A percentile compares a stretch with the other conserved stretches of the same genome.
Conservation (phyloP, 306 rosid genomes). For the Lotus japonicus region DNA sequence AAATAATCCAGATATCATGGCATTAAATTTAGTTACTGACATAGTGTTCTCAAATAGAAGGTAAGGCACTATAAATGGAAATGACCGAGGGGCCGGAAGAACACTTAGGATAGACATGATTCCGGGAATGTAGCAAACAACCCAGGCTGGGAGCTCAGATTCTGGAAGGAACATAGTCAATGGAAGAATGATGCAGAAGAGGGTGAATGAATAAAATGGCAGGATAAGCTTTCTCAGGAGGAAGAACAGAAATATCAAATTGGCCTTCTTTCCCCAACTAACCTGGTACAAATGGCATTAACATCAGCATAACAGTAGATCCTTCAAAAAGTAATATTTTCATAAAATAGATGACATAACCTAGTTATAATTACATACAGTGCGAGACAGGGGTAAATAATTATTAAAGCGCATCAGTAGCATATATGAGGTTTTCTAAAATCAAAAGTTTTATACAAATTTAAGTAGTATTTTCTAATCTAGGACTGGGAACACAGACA, state of each 20-base stretch:
- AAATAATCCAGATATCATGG: slow-evolving; percentile 94
- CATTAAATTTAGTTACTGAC: slow-evolving; percentile 96
- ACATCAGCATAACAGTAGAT: slow-evolving; percentile 9
- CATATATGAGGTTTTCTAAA: not conserved
- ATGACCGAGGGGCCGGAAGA: slow-evolving; percentile 81
- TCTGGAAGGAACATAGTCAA: slow-evolving; percentile 98
- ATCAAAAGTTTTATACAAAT: not conserved
- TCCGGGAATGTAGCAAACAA: slow-evolving; percentile 94
- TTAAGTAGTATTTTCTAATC: not conserved
- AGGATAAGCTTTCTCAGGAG: slow-evolving; percentile 92
- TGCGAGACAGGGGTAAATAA: not conserved
- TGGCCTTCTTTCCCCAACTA: slow-evolving; percentile 70
- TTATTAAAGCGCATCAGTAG: not conserved
- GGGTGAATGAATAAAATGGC: slow-evolving; percentile 95
- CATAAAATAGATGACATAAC: slow-evolving; percentile 1
- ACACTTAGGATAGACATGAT: slow-evolving; percentile 81
- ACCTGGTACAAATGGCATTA: slow-evolving; percentile 50
- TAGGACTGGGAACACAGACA: not conserved
- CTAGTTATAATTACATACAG: slow-evolving; percentile 2
- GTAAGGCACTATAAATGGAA: slow-evolving; percentile 89
- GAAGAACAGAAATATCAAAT: slow-evolving; percentile 88
- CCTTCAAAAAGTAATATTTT: slow-evolving; percentile 14
- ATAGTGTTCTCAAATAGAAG: slow-evolving; percentile 96
- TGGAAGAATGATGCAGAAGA: slow-evolving; percentile 97
- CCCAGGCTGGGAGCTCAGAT: slow-evolving; percentile 95